Evolutionary conservation across 176 grass and related monocot species (phyloP).

Genomic region (Coix lacrymajobi): DNA sequence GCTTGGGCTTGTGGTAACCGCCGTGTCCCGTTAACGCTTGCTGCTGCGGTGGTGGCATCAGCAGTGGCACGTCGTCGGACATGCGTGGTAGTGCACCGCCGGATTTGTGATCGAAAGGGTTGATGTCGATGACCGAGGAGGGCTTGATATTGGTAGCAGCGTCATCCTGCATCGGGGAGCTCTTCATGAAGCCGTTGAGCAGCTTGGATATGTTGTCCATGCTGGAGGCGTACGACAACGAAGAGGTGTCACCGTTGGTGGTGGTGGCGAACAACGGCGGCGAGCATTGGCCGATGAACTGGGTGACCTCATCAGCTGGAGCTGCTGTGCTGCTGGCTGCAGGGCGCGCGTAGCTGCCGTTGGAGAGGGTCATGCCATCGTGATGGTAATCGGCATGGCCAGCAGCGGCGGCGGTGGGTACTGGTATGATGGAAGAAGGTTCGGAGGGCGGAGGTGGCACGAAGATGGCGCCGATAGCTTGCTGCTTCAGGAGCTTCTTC

Average conservation of each 20-base stretch:
- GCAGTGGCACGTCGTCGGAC: neutral
- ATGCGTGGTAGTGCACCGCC: neutral
- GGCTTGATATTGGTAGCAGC: conserved; percentile 22
- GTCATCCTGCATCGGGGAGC: neutral
- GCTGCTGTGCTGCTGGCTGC: neutral
- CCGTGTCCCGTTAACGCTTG: neutral
- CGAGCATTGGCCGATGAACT: conserved; percentile 5
- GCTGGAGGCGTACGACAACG: conserved; percentile 61
- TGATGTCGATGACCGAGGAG: neutral
- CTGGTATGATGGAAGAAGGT: neutral
- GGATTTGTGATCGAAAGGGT: conserved; percentile 7
- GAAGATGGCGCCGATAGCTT: conserved; percentile 38
- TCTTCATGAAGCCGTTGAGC: conserved; percentile 62
- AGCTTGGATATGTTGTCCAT: conserved; percentile 82
- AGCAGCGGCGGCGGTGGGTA: neutral
- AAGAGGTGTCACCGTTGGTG: neutral
- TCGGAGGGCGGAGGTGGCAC: conserved; percentile 3
- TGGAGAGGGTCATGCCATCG: neutral
- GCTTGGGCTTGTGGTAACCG: conserved; percentile 33
- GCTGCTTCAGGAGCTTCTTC: conserved; percentile 79
- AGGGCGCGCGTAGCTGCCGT: neutral
- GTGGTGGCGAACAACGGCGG: conserved; percentile 15
- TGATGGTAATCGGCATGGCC: conserved; percentile 19
- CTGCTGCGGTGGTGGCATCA: conserved; percentile 1
- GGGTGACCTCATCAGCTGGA: neutral